Evolutionary conservation across 2,329 filamentous ascomycete species (phyloP), one percentile per base, ranked within the genome.

Genomic region (Amphichorda felina): DNA sequence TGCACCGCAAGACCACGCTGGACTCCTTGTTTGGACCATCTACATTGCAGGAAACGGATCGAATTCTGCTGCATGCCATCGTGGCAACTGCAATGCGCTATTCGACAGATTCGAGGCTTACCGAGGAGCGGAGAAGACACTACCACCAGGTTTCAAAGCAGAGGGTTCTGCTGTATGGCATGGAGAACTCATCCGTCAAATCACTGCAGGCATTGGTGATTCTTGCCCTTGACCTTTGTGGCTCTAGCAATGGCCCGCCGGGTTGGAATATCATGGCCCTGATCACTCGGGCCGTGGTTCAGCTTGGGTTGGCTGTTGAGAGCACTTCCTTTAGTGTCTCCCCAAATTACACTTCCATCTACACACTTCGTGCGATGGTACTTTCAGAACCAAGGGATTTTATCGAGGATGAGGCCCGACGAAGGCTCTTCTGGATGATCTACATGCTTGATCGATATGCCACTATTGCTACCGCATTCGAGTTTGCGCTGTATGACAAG

Each of bases 381-480:
- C 64, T 94, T 0, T 82, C 86, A 0, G 86, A 94, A 41, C 73
- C 88, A 0, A 78, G 75, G 34, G 82, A 86, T 41, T 94, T 88
- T 56, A 81, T 94, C 38, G 87, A 94, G 51, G 88, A 94, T 41
- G 88, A 95, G 55, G 82, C 83, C 29, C 69, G 87, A 19, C 72
- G 88, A 19, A 70, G 88, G 18, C 64, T 94, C 1, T 94, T 95
- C 55, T 95, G 88, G 88, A 89, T 93, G 78, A 79, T 94, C 9
- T 95, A 94, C 50, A 61, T 94, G 10, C 68, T 95, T 5, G 88
- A 95, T 53, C 72, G 88, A 34, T 94, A 94, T 51, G 86, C 86
- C 1, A 94, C 87, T 1, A 79, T 94, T 38, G 81, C 86, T 1
- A 94, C 88, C 0, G 86, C 88, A 0, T 94, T 94, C 46, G 86